These are phyloP conservation scores for Pulveroboletus sp. DNA, from an alignment of 768 basidiomycete species.

Conservation along the genomic window DNA sequence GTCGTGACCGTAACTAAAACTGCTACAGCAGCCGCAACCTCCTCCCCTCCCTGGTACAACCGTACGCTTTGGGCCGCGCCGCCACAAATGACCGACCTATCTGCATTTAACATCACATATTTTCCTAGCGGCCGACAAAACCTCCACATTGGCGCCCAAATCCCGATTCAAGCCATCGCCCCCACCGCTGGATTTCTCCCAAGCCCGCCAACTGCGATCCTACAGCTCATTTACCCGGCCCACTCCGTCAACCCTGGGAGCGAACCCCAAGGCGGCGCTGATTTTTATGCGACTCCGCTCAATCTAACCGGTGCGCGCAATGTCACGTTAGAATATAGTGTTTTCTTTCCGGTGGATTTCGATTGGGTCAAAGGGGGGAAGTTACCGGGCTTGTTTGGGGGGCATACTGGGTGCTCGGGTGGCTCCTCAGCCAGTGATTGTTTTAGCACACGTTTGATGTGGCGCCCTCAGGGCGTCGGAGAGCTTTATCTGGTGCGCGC, in stretches of 20 bases:
- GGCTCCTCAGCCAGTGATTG: conserved; percentile 68
- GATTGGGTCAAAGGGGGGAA: conserved; percentile 82
- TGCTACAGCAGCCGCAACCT: neutral
- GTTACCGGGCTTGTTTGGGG: conserved; percentile 76
- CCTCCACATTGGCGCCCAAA: conserved; percentile 48
- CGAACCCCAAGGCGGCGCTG: conserved; percentile 63
- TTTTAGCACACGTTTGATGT: conserved; percentile 86
- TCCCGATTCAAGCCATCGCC: conserved; percentile 36
- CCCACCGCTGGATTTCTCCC: conserved; percentile 13
- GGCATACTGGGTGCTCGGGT: conserved; percentile 63
- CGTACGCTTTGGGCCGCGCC: conserved; percentile 48
- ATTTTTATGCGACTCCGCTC: conserved; percentile 56
- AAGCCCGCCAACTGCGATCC: conserved; percentile 33
- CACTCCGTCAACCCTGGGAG: conserved; percentile 64
- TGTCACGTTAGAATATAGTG: conserved; percentile 61
- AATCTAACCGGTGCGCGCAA: conserved; percentile 43
- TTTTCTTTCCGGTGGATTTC: conserved; percentile 73
- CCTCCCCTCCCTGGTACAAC: conserved; percentile 11
- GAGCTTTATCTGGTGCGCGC: conserved; percentile 68
- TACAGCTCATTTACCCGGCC: conserved; percentile 66
- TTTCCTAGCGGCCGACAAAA: conserved; percentile 54
- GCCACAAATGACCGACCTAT: conserved; percentile 50
- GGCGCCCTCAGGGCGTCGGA: conserved; percentile 60
- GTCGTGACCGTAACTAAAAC: conserved; percentile 4
- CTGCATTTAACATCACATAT: conserved; percentile 52